Percentiles rank a stretch among this genome's conserved stretches.
These are phyloP conservation scores for Cutaneotrichosporon cutaneum DNA, from an alignment of 1,284 basidiomycete genomes.

Conservation along the genomic window DNA sequence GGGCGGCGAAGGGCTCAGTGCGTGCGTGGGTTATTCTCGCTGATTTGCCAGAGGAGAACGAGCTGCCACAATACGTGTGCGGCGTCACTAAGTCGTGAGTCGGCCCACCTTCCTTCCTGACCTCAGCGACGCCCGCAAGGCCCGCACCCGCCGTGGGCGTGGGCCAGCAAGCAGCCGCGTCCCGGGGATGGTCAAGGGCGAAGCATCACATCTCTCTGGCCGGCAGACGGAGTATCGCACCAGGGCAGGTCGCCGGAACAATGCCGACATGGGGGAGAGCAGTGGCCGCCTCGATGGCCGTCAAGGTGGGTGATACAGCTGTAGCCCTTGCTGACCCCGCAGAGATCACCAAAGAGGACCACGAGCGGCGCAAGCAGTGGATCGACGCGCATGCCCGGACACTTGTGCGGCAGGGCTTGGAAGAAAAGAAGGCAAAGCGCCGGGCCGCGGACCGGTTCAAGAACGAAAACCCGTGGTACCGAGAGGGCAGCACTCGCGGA, in stretches of 20 bases:
- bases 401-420: constrained; percentile 28
- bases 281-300: constrained; percentile 39
- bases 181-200: constrained; percentile 42
- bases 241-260: constrained; percentile 39
- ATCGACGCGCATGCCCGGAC: constrained; percentile 28
- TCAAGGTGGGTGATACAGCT: constrained; percentile 30
- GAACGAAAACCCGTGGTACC: constrained; percentile 44
- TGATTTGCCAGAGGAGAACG: constrained; percentile 30
- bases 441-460: constrained; percentile 37
- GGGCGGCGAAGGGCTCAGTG: constrained; percentile 44
- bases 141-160: constrained; percentile 25
- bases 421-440: constrained; percentile 32
- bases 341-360: constrained; percentile 47
- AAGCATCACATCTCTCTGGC: constrained; percentile 45
- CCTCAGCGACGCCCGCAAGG: constrained; percentile 41
- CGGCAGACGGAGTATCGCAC: constrained; percentile 44
- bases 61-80: constrained; percentile 50
- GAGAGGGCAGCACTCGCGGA: constrained; percentile 41
- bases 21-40: constrained; percentile 6
- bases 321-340: not conserved
- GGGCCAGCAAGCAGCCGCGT: constrained; percentile 30
- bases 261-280: constrained; percentile 45
- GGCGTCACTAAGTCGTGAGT: constrained; percentile 45
- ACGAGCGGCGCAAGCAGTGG: constrained; percentile 31
- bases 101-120: not conserved